Conservation (phyloP, 495 filamentous ascomycete genomes). For the Penicillium longicatenatum region DNA sequence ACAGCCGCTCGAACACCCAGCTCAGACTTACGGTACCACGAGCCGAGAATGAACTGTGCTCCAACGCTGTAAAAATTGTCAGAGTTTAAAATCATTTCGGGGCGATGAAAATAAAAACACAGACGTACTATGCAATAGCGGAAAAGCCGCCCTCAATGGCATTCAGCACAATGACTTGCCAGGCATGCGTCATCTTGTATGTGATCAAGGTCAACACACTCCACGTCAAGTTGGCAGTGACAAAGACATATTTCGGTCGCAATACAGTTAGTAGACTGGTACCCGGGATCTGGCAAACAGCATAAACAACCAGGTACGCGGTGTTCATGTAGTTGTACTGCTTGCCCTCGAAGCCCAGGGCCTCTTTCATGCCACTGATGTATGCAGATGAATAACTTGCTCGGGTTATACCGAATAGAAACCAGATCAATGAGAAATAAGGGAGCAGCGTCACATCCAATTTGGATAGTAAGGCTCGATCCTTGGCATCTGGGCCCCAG, state of each 20-base stretch:
- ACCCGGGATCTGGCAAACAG: conserved; percentile 40
- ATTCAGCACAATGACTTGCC: conserved; percentile 39
- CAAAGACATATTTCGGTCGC: conserved; percentile 39
- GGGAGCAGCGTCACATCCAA: conserved; percentile 36
- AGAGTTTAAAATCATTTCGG: no score
- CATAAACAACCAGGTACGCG: conserved; percentile 39
- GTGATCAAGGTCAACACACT: conserved; percentile 37
- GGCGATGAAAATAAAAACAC: not conserved
- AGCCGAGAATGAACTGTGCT: conserved; percentile 32
- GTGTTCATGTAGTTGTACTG: conserved; percentile 45
- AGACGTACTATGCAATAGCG: conserved; percentile 36
- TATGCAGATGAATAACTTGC: conserved; percentile 42
- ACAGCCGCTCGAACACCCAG: conserved; percentile 33
- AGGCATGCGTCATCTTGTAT: conserved; percentile 35
- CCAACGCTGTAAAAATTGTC: conserved; percentile 24
- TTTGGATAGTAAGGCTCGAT: conserved; percentile 33
- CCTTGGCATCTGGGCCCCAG: conserved; percentile 30
- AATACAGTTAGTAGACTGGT: conserved; percentile 34
- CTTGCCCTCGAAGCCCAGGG: conserved; percentile 35
- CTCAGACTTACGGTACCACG: conserved; percentile 34
- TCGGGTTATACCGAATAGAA: conserved; percentile 39
- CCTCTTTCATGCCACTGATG: conserved; percentile 43
- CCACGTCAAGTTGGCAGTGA: conserved; percentile 36
- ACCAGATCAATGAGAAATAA: conserved; percentile 41
- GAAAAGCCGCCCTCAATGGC: conserved; percentile 40